A percentile compares a stretch with the other conserved stretches of the same genome.
Conservation (phyloP, 805 yeast species). For the Metschnikowia reukaufii region DNA sequence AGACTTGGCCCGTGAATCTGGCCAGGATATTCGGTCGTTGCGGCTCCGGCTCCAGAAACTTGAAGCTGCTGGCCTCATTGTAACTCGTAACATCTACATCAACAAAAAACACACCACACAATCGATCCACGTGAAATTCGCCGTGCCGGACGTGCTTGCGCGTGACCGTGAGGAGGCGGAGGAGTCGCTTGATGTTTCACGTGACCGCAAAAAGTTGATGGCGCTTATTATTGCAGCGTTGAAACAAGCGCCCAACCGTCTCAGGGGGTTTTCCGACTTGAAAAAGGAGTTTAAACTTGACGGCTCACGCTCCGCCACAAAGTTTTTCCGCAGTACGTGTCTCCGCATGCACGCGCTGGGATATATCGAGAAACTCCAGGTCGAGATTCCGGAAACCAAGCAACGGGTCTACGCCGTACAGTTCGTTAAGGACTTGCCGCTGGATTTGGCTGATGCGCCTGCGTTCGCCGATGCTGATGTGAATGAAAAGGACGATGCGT, state of each 20-base stretch:
- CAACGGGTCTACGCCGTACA: constrained; percentile 35
- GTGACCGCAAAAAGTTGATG: constrained; percentile 31
- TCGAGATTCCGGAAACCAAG: constrained; percentile 32
- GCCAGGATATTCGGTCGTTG: constrained; percentile 71
- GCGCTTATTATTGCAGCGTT: constrained; percentile 47
- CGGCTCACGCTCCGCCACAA: constrained; percentile 36
- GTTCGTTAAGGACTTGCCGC: constrained; percentile 47
- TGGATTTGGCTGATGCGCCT: constrained; percentile 43
- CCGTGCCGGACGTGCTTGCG: constrained; percentile 25
- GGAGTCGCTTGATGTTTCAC: constrained; percentile 27
- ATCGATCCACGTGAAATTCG: constrained; percentile 51
- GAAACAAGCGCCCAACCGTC: constrained; percentile 57
- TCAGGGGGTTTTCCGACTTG: constrained; percentile 61
- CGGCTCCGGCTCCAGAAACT: constrained; percentile 61
- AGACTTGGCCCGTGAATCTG: constrained; percentile 53
- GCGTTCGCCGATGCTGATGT: constrained; percentile 37
- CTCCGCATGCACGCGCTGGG: constrained; percentile 46
- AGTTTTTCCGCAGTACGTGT: constrained; percentile 50
- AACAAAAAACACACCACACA: constrained; percentile 54
- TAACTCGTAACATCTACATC: constrained; percentile 35
- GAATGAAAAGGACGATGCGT: constrained; percentile 9
- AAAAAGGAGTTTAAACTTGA: constrained; percentile 57
- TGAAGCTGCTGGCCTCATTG: constrained; percentile 49
- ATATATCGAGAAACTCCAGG: constrained; percentile 51
- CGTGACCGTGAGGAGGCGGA: constrained; percentile 16